Conservation (phyloP, 2,329 filamentous ascomycete genomes). For the Aulographum hederae region DNA sequence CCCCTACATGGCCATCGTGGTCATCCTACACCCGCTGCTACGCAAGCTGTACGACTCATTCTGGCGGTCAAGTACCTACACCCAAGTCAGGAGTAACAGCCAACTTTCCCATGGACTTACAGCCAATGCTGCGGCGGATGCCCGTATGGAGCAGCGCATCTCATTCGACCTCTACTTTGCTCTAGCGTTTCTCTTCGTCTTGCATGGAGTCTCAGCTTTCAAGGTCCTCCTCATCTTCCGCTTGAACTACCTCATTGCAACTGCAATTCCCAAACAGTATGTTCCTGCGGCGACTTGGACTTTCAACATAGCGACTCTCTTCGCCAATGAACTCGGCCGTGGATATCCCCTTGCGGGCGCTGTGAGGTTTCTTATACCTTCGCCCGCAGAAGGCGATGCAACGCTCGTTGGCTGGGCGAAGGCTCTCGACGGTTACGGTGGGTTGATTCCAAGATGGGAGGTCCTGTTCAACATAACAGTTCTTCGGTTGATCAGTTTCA, state of each 20-base stretch:
- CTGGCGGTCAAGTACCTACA: slow-evolving; percentile 25
- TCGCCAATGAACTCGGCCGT: slow-evolving; percentile 68
- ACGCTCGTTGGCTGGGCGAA: slow-evolving; percentile 41
- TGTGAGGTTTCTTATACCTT: slow-evolving; percentile 30
- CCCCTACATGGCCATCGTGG: slow-evolving; percentile 56
- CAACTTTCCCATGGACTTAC: slow-evolving; percentile 21
- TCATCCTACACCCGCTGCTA: slow-evolving; percentile 63
- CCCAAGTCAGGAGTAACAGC: slow-evolving; percentile 15
- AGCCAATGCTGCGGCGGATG: slow-evolving; percentile 32
- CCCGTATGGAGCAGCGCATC: slow-evolving; percentile 42
- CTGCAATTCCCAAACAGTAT: slow-evolving; percentile 46
- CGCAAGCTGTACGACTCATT: slow-evolving; percentile 50
- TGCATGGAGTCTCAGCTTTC: slow-evolving; percentile 71
- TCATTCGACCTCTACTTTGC: slow-evolving; percentile 75
- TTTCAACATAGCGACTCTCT: slow-evolving; percentile 73
- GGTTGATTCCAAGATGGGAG: slow-evolving; percentile 82
- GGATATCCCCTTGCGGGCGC: slow-evolving; percentile 60
- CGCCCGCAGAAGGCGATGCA: slow-evolving; percentile 21
- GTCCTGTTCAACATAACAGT: slow-evolving; percentile 96
- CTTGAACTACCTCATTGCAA: slow-evolving; percentile 67
- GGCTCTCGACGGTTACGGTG: slow-evolving; percentile 62
- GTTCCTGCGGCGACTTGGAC: slow-evolving; percentile 67
- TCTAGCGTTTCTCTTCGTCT: slow-evolving; percentile 52
- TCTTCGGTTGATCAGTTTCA: slow-evolving; percentile 85
- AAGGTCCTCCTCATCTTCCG: slow-evolving; percentile 71